A percentile compares a stretch with the other conserved stretches of the same genome.
phyloP scores from a whole-genome alignment of 441 rosid genomes.

The Erodium trifolium region DNA sequence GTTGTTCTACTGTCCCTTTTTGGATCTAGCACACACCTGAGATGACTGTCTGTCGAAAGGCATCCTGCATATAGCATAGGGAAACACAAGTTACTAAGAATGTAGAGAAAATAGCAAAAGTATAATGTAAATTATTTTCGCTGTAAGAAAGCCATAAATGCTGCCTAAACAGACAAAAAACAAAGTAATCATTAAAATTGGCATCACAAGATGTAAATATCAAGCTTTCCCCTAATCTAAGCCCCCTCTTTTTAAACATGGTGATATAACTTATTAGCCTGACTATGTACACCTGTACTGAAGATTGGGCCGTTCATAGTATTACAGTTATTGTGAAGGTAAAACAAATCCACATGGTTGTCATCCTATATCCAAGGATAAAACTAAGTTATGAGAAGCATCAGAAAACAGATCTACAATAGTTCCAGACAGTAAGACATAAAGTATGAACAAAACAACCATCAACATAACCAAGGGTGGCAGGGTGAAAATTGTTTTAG shows the following conservation, averaged over 20 bases:
- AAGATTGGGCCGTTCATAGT: neutral
- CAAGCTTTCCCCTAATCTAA: neutral
- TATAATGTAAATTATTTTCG: neutral
- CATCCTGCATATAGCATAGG: slow-evolving; percentile 43
- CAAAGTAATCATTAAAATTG: neutral
- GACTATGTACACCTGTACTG: neutral
- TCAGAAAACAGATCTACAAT: neutral
- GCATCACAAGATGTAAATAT: neutral
- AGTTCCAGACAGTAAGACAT: neutral
- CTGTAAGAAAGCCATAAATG: neutral
- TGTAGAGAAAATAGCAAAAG: slow-evolving; percentile 5
- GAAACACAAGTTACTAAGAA: slow-evolving; percentile 16
- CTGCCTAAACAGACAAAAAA: neutral
- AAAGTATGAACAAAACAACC: neutral
- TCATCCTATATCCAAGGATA: slow-evolving; percentile 6
- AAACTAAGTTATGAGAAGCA: neutral
- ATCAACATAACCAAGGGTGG: neutral
- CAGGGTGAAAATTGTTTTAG: neutral
- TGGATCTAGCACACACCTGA: slow-evolving; percentile 42
- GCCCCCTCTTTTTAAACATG: neutral
- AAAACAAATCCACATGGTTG: neutral
- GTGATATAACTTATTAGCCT: neutral
- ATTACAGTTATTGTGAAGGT: neutral
- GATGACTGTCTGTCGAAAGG: slow-evolving; percentile 50
- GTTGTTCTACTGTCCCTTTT: neutral